phyloP scores from a whole-genome alignment of 139 green algal genomes.

The Tetraselmis chui region DNA sequence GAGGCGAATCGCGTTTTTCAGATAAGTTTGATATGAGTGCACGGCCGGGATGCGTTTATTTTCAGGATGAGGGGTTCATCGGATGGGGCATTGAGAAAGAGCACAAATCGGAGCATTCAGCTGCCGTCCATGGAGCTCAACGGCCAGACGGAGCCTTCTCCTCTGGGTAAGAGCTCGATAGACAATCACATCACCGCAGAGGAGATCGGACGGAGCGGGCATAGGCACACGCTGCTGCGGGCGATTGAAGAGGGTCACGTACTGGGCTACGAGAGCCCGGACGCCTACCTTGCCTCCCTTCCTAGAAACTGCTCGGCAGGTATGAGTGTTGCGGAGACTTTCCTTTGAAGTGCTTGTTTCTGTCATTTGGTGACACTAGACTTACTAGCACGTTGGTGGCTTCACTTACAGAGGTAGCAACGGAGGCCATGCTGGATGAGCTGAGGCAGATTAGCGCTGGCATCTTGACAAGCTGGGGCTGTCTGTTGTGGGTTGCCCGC shows the following conservation, averaged over 20 bases:
- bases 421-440: not conserved
- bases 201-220: not conserved
- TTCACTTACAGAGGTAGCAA: not conserved
- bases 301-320: not conserved
- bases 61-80: too few relatives aligned
- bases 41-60: too few relatives aligned
- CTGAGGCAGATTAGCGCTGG: not conserved
- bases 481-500: not conserved
- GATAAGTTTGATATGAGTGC: too few relatives aligned
- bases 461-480: not conserved
- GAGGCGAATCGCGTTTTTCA: too few relatives aligned
- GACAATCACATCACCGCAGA: not conserved
- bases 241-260: not conserved
- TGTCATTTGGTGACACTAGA: too few relatives aligned
- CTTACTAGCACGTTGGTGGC: too few relatives aligned
- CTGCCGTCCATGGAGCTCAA: not conserved
- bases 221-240: not conserved
- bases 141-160: too few relatives aligned
- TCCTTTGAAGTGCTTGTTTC: too few relatives aligned
- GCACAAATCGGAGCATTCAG: not conserved
- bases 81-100: too few relatives aligned
- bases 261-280: not conserved
- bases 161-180: too few relatives aligned
- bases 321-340: too few relatives aligned
- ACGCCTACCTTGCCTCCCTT: not conserved